A percentile compares a stretch with the other conserved stretches of the same genome.
Evolutionary conservation across 140 eudicot species (phyloP).

Genomic region (Senecio squalidus): DNA sequence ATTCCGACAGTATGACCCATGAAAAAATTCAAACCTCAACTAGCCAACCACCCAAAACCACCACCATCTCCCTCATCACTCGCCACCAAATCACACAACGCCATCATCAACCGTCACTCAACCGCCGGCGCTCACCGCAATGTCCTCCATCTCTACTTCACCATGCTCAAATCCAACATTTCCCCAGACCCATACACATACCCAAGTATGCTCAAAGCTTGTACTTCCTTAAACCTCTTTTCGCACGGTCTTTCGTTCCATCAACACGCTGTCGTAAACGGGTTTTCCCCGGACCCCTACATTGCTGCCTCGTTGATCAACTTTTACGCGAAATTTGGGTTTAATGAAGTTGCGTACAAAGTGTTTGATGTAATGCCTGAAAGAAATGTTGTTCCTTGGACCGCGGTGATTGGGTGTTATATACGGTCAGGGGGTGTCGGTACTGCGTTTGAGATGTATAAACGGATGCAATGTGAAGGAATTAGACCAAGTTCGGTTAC

Average conservation of each 20-base stretch:
- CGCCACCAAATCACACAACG: slow-evolving; percentile 50
- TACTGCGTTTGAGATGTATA: slow-evolving; percentile 42
- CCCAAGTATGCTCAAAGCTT: slow-evolving; percentile 88
- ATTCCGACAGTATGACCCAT: slow-evolving; percentile 22
- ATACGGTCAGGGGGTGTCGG: slow-evolving; percentile 39
- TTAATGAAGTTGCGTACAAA: slow-evolving; percentile 28
- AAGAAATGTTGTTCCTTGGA: slow-evolving; percentile 82
- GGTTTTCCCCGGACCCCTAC: slow-evolving; percentile 65
- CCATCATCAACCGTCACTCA: slow-evolving; percentile 62
- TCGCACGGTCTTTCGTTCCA: slow-evolving; percentile 61
- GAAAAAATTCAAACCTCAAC: slow-evolving; percentile 31
- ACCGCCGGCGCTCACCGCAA: slow-evolving; percentile 46
- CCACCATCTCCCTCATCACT: slow-evolving; percentile 24
- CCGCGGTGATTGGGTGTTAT: slow-evolving; percentile 74
- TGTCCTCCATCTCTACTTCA: slow-evolving; percentile 52
- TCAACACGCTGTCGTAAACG: slow-evolving; percentile 49
- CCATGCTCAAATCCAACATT: slow-evolving; percentile 50
- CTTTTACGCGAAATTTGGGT: slow-evolving; percentile 53
- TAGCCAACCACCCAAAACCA: slow-evolving; percentile 25
- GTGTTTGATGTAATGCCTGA: slow-evolving; percentile 81
- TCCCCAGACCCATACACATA: slow-evolving; percentile 77
- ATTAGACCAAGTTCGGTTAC: slow-evolving; percentile 66
- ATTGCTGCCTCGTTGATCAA: slow-evolving; percentile 56
- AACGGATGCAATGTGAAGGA: slow-evolving; percentile 57
- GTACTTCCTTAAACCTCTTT: slow-evolving; percentile 47